These are phyloP conservation scores for Zygoascus biomembranicola DNA, from an alignment of 805 yeast species.

Conservation along the genomic window DNA sequence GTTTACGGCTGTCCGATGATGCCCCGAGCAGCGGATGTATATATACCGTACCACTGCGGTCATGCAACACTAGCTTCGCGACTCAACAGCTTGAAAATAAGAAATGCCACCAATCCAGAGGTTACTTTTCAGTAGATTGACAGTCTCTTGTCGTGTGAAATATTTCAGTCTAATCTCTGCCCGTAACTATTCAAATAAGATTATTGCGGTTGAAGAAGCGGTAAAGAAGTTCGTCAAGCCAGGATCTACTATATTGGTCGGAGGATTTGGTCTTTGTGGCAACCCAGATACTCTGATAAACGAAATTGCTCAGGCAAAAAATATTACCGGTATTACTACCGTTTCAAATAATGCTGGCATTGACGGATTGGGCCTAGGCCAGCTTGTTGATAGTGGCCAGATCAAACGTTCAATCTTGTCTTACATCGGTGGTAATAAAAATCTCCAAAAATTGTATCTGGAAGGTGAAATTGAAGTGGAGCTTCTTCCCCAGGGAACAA, in stretches of 20 bases:
- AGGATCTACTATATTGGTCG: constrained; percentile 32
- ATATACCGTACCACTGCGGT: no score
- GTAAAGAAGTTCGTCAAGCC: no score
- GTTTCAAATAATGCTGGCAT: constrained; percentile 39
- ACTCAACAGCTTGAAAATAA: no score
- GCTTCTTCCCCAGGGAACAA: constrained; percentile 37
- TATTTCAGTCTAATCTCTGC: no score
- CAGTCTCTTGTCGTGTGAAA: no score
- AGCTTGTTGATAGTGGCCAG: constrained; percentile 34
- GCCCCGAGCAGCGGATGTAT: no score
- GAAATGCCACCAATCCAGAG: no score
- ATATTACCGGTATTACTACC: constrained; percentile 31
- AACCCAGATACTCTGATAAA: constrained; percentile 36
- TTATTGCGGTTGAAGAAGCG: no score
- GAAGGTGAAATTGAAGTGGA: constrained; percentile 35
- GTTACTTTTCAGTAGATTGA: no score
- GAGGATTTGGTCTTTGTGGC: constrained; percentile 40
- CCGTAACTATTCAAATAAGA: no score
- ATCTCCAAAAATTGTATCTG: constrained; percentile 33
- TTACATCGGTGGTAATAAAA: constrained; percentile 35
- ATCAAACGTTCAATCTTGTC: constrained; percentile 35
- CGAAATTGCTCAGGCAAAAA: constrained; percentile 27
- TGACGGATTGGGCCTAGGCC: constrained; percentile 34
- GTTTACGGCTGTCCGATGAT: no score
- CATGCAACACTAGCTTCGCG: no score